These are phyloP conservation scores for Hippophae gyantsensis DNA, from an alignment of 306 rosid genomes.

Conservation along the genomic window DNA sequence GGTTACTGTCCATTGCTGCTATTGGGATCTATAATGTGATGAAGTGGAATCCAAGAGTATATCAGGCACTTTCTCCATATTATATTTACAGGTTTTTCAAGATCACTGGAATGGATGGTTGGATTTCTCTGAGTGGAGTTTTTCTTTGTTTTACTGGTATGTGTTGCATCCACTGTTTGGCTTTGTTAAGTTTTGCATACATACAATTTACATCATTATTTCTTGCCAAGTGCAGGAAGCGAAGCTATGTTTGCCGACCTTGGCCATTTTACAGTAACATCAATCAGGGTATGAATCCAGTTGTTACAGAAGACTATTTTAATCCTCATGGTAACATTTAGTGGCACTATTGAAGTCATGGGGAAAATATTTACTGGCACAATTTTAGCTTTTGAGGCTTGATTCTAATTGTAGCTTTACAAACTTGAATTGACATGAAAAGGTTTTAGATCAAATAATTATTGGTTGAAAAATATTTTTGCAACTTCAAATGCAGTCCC, in stretches of 20 bases:
- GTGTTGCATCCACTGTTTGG: slow-evolving; percentile 5
- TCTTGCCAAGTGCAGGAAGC: slow-evolving; percentile 50
- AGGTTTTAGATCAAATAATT: neutral
- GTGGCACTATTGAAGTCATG: slow-evolving; percentile 9
- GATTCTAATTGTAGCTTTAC: neutral
- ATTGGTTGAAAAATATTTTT: neutral
- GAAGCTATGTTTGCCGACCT: slow-evolving; percentile 80
- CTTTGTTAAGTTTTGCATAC: slow-evolving; percentile 12
- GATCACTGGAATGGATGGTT: slow-evolving; percentile 67
- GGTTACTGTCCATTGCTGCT: slow-evolving; percentile 53
- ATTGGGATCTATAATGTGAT: slow-evolving; percentile 69
- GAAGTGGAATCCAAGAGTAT: slow-evolving; percentile 65
- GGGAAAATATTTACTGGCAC: neutral
- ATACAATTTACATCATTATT: slow-evolving; percentile 20
- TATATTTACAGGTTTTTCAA: slow-evolving; percentile 57
- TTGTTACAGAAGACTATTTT: slow-evolving; percentile 12
- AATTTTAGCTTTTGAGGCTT: neutral
- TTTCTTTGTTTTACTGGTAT: slow-evolving; percentile 69
- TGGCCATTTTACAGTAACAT: slow-evolving; percentile 51
- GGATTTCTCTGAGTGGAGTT: slow-evolving; percentile 70
- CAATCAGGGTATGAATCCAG: slow-evolving; percentile 57
- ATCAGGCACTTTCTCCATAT: slow-evolving; percentile 76
- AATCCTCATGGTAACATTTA: slow-evolving; percentile 13
- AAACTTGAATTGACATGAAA: neutral
- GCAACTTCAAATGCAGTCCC: neutral